These are phyloP conservation scores for Galeopsis tetrahit DNA, from an alignment of 257 asterid genomes.

Conservation along the genomic window DNA sequence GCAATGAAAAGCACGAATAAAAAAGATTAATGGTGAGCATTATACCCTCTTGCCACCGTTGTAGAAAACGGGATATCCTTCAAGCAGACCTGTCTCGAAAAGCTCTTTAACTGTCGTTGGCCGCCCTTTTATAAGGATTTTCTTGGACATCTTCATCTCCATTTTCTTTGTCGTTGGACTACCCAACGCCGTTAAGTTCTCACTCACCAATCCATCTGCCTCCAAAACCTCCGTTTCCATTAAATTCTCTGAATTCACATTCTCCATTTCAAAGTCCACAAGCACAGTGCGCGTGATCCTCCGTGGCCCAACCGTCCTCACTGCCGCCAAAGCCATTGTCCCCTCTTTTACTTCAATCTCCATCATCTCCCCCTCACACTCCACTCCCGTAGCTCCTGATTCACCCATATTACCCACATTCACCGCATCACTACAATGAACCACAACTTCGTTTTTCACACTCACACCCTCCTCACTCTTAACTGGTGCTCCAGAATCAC, in stretches of 20 bases:
- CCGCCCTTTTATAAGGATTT: constrained; percentile 58
- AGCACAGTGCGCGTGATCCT: constrained; percentile 65
- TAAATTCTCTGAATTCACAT: constrained; percentile 44
- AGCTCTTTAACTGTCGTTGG: constrained; percentile 92
- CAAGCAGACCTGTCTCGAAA: constrained; percentile 87
- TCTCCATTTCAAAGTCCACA: constrained; percentile 43
- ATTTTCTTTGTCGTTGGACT: constrained; percentile 48
- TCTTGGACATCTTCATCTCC: constrained; percentile 77
- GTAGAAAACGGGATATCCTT: constrained; percentile 97
- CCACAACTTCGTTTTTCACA: constrained; percentile 33
- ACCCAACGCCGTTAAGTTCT: constrained; percentile 36
- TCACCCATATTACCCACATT: constrained; percentile 34
- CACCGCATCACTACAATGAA: constrained; percentile 32
- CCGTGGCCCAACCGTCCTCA: constrained; percentile 38
- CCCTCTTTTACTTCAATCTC: constrained; percentile 68
- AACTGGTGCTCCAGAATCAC: constrained; percentile 31
- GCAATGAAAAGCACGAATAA: not conserved
- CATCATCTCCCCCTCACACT: constrained; percentile 53
- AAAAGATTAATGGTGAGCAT: not conserved
- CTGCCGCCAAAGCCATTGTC: constrained; percentile 29
- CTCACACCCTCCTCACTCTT: constrained; percentile 36
- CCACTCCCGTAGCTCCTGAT: constrained; percentile 30
- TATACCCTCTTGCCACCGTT: constrained; percentile 94
- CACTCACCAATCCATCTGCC: constrained; percentile 47
- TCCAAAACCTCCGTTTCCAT: constrained; percentile 56